Base-by-base conservation (phyloP, 2,329 filamentous ascomycete species). In the Coniochaeta hoffmannii region DNA sequence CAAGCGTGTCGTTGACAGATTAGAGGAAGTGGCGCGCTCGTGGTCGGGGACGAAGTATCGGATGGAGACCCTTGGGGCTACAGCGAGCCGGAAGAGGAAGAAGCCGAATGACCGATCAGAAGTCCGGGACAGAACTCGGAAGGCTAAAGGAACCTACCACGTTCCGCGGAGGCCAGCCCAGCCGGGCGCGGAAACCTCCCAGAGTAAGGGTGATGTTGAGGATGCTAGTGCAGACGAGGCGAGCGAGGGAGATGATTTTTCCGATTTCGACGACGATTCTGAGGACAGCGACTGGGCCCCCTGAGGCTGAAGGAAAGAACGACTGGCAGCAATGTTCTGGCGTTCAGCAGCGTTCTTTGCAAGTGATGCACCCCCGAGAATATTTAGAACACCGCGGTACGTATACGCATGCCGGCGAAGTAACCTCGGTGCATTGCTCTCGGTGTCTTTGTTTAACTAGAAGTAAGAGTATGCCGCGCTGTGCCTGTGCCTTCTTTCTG, bases 21-120 rank as follows among this genome's bases (percentile, higher is more conserved):
- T 66, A 3, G 56, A 56, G n/a, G 58, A 65, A 14, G 50, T 63
- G 17, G 58, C 56, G 6, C 57, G 19, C 34, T 32, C 26, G 11
- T 67, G 65, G 66, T 62, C 60, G 5, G 56, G 58, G 11, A 26
- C n/a, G 2, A 51, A 4, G 32, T 24, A 17, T 11, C 5, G 53
- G 15, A 56, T 36, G 53, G n/a, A n/a, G 0, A 56, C 54, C 35
- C 28, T 32, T 12, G 5, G 24, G 4, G 41, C 19, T 14, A 46
- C 4, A 6, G 19, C 22, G 14, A 38, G 28, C 14, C 3, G 22
- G 32, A 53, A 53, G 50, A 38, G 17, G n/a, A 53, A 53, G 50
- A 53, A 17, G 19, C 2, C 2, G 17, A 53, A n/a, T 12, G 3
- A 22, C 22, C 41, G 26, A 28, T 8, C 22, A 26, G 41, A 2